Evolutionary conservation across 169 alveolate genomes (phyloP).

Genomic region (Plasmodium gonderi): DNA sequence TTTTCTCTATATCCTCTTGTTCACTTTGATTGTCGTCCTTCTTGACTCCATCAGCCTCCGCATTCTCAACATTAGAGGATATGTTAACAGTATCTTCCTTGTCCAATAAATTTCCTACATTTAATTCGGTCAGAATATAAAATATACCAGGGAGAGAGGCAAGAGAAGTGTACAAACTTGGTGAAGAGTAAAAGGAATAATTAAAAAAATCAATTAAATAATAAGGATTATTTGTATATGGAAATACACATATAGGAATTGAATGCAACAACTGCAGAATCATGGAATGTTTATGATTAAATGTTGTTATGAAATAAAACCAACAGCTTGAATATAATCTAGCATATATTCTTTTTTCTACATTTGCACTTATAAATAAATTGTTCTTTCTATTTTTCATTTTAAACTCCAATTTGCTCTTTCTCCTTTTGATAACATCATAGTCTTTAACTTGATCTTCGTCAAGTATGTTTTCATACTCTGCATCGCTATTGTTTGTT

Average conservation of each 20-base stretch:
- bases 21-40: background rate
- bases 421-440: background rate
- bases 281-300: constrained; percentile 54
- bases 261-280: constrained; percentile 44
- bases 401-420: background rate
- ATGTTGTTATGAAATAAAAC: constrained; percentile 64
- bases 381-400: constrained; percentile 53
- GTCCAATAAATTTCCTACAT: constrained; percentile 35
- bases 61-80: background rate
- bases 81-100: background rate
- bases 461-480: background rate
- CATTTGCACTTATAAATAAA: constrained; percentile 53
- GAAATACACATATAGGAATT: constrained; percentile 66
- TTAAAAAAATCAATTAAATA: constrained; percentile 65
- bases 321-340: constrained; percentile 48
- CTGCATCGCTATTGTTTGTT: background rate
- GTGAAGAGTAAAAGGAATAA: constrained; percentile 40
- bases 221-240: constrained; percentile 66
- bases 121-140: constrained; percentile 58
- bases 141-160: constrained; percentile 73
- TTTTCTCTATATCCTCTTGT: background rate
- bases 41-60: background rate
- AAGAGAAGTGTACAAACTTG: constrained; percentile 46
- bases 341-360: constrained; percentile 38
- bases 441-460: background rate